Conservation (phyloP, 2,329 filamentous ascomycete species). For the Chrysoporthe cubensis region DNA sequence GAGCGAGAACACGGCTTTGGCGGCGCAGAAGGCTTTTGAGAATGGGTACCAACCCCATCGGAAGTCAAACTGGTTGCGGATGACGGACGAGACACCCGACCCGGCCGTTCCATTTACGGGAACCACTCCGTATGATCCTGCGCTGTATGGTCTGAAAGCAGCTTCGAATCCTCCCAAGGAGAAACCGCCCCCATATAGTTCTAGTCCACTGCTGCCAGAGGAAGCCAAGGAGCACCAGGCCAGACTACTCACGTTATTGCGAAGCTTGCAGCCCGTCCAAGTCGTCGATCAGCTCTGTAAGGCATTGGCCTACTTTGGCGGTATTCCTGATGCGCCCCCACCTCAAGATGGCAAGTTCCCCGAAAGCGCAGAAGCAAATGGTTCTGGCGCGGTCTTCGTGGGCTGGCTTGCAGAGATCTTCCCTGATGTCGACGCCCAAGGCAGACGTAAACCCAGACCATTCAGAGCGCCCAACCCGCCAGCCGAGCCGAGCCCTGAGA, state of each 20-base stretch:
- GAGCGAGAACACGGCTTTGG: slow-evolving; percentile 63
- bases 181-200: slow-evolving; percentile 10
- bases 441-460: slow-evolving; percentile 32
- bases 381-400: slow-evolving; percentile 61
- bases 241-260: slow-evolving; percentile 60
- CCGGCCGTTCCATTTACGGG: slow-evolving; percentile 25
- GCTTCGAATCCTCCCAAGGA: slow-evolving; percentile 23
- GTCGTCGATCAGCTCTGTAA: slow-evolving; percentile 68
- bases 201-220: slow-evolving; percentile 38
- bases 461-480: slow-evolving; percentile 23
- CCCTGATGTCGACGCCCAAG: slow-evolving; percentile 43
- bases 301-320: slow-evolving; percentile 66
- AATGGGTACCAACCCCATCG: slow-evolving; percentile 47
- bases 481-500: slow-evolving; percentile 40
- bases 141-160: slow-evolving; percentile 25
- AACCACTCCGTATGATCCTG: slow-evolving; percentile 26
- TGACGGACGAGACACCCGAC: slow-evolving; percentile 19
- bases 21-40: slow-evolving; percentile 59
- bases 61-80: slow-evolving; percentile 28
- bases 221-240: slow-evolving; percentile 64
- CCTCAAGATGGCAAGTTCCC: slow-evolving; percentile 57
- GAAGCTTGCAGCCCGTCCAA: slow-evolving; percentile 56
- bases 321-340: slow-evolving; percentile 59
- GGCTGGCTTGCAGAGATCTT: slow-evolving; percentile 69
- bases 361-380: slow-evolving; percentile 59